A percentile compares a stretch with the other conserved stretches of the same genome.
These are phyloP conservation scores for Pseudogymnoascus sp. DNA, from an alignment of 2,329 filamentous ascomycete genomes.

Conservation along the genomic window DNA sequence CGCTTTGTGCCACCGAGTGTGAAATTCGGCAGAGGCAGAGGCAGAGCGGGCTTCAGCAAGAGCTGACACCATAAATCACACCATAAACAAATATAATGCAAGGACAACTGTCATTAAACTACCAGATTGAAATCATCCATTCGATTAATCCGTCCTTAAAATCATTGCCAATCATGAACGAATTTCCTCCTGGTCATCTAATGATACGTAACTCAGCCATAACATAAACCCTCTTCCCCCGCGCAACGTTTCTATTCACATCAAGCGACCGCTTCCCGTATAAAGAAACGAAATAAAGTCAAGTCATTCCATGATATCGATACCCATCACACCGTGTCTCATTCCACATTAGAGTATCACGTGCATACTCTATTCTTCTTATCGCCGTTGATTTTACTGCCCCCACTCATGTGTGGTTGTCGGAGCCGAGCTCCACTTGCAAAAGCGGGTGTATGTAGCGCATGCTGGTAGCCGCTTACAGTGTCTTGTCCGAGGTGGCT, in stretches of 20 bases:
- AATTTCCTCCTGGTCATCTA: conserved; percentile 3
- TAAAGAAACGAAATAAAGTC: conserved; percentile 7
- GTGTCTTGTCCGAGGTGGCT: conserved; percentile 54
- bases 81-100: conserved; percentile 1
- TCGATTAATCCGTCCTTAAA: conserved; percentile 5
- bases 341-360: conserved; percentile 6
- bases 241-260: conserved; percentile 9
- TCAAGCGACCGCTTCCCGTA: conserved; percentile 8
- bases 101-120: conserved; percentile 1
- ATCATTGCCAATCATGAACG: conserved; percentile 8
- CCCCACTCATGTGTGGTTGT: background rate
- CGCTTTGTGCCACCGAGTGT: conserved; percentile 63
- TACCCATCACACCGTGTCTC: conserved; percentile 1
- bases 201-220: conserved; percentile 8
- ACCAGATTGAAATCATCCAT: conserved; percentile 4
- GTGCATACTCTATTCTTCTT: background rate
- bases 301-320: conserved; percentile 9
- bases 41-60: conserved; percentile 25
- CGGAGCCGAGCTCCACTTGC: conserved; percentile 3
- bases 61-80: conserved; percentile 11
- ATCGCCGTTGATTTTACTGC: background rate
- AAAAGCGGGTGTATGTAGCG: background rate
- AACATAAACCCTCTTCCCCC: background rate
- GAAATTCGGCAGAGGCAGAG: conserved; percentile 46
- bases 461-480: conserved; percentile 38